Evolutionary conservation across 805 yeast genomes (phyloP), one percentile per base, ranked within the genome.

Genomic region (Sungouiozyma intestinalis): DNA sequence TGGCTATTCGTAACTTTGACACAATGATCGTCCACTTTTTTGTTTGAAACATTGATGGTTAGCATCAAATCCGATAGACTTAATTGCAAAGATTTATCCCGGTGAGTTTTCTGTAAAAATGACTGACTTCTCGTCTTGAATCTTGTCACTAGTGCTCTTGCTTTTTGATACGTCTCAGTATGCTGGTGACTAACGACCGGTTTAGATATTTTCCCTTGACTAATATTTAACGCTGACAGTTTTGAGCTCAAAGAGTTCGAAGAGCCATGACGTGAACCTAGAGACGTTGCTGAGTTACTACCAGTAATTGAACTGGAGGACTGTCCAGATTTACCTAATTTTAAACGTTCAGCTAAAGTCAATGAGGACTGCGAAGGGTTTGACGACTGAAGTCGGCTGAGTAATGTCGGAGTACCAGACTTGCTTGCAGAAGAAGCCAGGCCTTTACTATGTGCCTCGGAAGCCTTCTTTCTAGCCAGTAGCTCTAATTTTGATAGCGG

Each of bases 401-500:
- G 29, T 24, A 24, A 24, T 6, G 9, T 24, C 29, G 6, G 29
- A 16, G 20, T 15, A 11, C n/a, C 37, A 35, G 17, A 13, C 19
- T 16, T 13, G n/a, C n/a, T n/a, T n/a, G n/a, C n/a, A n/a, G n/a
- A n/a, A 35, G 37, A 16, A 15, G 5, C 18, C 13, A 35, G 4
- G 7, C 14, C 9, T 15, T n/a, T 33, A 3, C n/a, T 18, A 16
- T 38, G 33, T 7, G 18, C 40, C 24, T 38, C 16, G 13, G 31
- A 24, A 7, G 43, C 40, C 44, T 71, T 62, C 35, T 66, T 61
- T 48, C 65, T 67, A n/a, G 77, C 77, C 50, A 75, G 58, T 27
- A 64, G 64, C 33, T 74, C 70, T 38, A 74, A 54, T 48, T 72
- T 73, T 3, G 77, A 69, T 40, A 54, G 39, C 8, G 21, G 20